These are phyloP conservation scores for Mucor piriformis DNA, from an alignment of 371 early-diverging fungal species.

Conservation along the genomic window DNA sequence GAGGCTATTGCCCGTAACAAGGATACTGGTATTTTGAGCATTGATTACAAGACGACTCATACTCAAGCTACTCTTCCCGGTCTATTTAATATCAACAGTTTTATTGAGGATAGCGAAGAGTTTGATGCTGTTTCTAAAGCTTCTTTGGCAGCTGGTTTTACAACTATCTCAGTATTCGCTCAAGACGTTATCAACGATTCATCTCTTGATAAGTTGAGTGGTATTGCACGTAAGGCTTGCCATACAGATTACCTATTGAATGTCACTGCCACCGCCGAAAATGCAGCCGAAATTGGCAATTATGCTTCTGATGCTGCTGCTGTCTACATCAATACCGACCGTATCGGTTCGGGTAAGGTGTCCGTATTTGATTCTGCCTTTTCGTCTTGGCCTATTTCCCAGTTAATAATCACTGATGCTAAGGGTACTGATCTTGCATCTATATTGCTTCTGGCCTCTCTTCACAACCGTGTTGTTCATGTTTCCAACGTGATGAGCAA, in stretches of 20 bases:
- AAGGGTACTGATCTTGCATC: constrained; percentile 87
- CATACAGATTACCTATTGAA: constrained; percentile 79
- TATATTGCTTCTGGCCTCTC: constrained; percentile 81
- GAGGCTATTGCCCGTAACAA: constrained; percentile 88
- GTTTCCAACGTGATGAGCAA: constrained; percentile 79
- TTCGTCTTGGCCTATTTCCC: constrained; percentile 72
- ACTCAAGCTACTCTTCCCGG: constrained; percentile 85
- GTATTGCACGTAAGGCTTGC: constrained; percentile 59
- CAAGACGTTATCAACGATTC: constrained; percentile 57
- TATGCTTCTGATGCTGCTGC: constrained; percentile 54
- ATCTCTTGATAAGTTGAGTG: constrained; percentile 59
- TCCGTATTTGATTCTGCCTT: constrained; percentile 67
- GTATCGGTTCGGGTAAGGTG: constrained; percentile 55
- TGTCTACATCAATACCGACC: constrained; percentile 62
- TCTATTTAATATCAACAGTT: constrained; percentile 79
- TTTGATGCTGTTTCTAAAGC: constrained; percentile 69
- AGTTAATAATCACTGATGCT: constrained; percentile 83
- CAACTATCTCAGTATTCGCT: constrained; percentile 66
- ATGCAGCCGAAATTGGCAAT: constrained; percentile 43
- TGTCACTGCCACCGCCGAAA: constrained; percentile 69
- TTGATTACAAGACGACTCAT: constrained; percentile 90
- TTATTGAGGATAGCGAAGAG: constrained; percentile 55
- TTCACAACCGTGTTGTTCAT: constrained; percentile 85
- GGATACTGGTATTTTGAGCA: constrained; percentile 73
- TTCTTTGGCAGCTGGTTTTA: constrained; percentile 87